A percentile compares a stretch with the other conserved stretches of the same genome.
Evolutionary conservation across 345 rosid genomes (phyloP).

Genomic region (Citrus australasica): DNA sequence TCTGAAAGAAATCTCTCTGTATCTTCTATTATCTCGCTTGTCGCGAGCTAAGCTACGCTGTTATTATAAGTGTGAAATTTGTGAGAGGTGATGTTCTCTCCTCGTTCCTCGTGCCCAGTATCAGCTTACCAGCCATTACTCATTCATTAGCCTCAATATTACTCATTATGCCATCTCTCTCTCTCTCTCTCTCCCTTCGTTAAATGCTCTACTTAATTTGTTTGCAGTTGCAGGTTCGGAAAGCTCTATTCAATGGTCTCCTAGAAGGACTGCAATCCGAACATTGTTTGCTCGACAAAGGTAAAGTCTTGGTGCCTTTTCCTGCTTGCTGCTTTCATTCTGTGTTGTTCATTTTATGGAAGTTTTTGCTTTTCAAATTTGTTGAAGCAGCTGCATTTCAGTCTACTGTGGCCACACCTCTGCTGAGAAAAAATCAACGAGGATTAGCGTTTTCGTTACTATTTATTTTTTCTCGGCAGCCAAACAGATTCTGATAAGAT

Average conservation of each 20-base stretch:
- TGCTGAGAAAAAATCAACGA: slow-evolving; percentile 24
- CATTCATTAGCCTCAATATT: neutral
- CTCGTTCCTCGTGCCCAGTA: slow-evolving; percentile 20
- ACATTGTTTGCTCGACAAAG: neutral
- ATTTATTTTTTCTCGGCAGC: neutral
- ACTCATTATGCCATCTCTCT: slow-evolving; percentile 1
- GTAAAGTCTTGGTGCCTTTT: neutral
- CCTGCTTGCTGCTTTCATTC: neutral
- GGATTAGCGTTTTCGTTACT: neutral
- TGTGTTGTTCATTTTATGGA: neutral
- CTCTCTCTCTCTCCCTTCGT: neutral
- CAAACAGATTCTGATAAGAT: neutral
- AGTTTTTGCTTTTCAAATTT: neutral
- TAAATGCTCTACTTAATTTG: slow-evolving; percentile 13
- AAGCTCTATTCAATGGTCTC: neutral
- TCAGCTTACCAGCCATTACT: neutral
- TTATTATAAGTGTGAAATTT: neutral
- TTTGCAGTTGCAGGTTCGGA: neutral
- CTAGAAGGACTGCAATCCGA: slow-evolving; percentile 2
- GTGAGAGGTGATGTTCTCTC: neutral
- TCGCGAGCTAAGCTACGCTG: too few relatives aligned
- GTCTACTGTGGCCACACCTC: neutral
- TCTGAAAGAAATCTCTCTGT: neutral
- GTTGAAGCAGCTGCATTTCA: neutral
- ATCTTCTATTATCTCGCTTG: too few relatives aligned